Base-by-base conservation (phyloP, 352 stramenopile species). In the Phytopythium oedochilum region DNA sequence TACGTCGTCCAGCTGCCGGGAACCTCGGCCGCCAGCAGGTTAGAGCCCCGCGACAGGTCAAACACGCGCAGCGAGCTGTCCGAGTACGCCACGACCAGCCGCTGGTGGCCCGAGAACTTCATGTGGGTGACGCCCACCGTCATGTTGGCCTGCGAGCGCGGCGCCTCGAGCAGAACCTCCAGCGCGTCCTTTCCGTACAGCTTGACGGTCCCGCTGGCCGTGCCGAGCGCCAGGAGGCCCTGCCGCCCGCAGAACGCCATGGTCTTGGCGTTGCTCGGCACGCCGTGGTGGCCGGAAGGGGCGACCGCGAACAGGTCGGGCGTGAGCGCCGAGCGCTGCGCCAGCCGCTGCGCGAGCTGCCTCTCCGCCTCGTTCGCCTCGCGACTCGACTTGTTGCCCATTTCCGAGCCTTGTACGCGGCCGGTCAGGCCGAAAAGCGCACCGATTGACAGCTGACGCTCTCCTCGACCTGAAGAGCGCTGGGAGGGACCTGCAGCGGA, bases 21-120 rank as follows among this genome's bases (percentile, higher is more conserved):
- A 14, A 78, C 51, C 26, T 61, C 61, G 28, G 55, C 61, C 29
- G 64, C 32, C 18, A 50, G 20, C 14, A 39, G 14, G 5, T 31
- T 56, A 36, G 20, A 60, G 55, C 60, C 53, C 55, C 31, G 70
- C 38, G 50, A 81, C 42, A 89, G 63, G 36, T 86, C 68, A 39
- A 87, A 83, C 14, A 90, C 63, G 12, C 78, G 66, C 18, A 89
- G 55, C 2, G 79, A 87, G 59, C 78, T 91, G 66, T 87, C 73
- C 3, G 72, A 64, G 64, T 88, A 90, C 31, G 67, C 62, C 32
- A 76, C 78, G 10, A 91, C 68, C 46, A 91, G 70, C 15, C 70
- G 64, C 60, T 91, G 81, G 40, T 68, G 73, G 7, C 68, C 81
- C 20, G 78, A 86, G 59, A 91, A 91, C 62, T 74, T 66, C 58